These are phyloP conservation scores for Terfezia claveryi DNA, from an alignment of 495 filamentous ascomycete species.

Conservation along the genomic window DNA sequence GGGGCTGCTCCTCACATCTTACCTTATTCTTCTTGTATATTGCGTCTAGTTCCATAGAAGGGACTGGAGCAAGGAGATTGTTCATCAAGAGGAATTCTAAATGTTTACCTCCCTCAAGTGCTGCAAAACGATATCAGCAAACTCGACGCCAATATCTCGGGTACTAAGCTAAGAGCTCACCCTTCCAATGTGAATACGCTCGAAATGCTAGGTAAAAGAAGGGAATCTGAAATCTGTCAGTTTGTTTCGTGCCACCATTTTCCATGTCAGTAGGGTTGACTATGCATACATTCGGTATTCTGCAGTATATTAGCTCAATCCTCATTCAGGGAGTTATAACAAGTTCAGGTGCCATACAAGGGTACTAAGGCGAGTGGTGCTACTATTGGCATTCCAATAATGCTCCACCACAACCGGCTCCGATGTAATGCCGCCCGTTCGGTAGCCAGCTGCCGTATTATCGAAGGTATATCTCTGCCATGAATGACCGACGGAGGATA, in stretches of 20 bases:
- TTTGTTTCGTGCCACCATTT: too few species aligned
- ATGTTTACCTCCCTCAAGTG: constrained; percentile 65
- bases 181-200: constrained; percentile 40
- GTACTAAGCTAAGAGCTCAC: neutral
- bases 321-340: neutral
- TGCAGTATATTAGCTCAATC: neutral
- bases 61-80: constrained; percentile 38
- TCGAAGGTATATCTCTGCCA: constrained; percentile 32
- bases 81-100: constrained; percentile 57
- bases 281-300: constrained; percentile 1
- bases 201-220: constrained; percentile 90
- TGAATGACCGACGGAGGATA: constrained; percentile 53
- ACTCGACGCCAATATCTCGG: too few species aligned
- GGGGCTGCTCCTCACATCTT: constrained; percentile 3
- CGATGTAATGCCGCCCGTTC: constrained; percentile 60
- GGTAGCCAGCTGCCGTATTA: constrained; percentile 43
- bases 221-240: constrained; percentile 29
- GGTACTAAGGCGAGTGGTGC: constrained; percentile 64
- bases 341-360: constrained; percentile 35
- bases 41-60: constrained; percentile 43
- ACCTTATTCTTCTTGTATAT: constrained; percentile 33
- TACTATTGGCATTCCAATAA: constrained; percentile 64
- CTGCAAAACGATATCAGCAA: constrained; percentile 14
- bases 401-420: constrained; percentile 53
- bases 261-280: too few species aligned